Base-by-base conservation (phyloP, 2,329 filamentous ascomycete species). In the Penicillium oxalicum region DNA sequence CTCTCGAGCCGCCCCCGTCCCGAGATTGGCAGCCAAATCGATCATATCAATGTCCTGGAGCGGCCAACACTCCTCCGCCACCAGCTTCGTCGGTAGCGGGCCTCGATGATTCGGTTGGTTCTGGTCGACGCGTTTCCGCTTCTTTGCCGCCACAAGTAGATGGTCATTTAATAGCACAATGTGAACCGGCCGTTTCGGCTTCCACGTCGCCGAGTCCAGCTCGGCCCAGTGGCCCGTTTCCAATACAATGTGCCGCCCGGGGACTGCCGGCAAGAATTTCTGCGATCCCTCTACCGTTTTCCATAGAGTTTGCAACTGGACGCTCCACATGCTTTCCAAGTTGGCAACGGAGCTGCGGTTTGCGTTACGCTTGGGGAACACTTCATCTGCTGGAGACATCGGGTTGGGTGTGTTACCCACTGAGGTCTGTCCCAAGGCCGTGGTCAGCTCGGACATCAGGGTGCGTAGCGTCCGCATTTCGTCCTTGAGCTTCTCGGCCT, bases 211-310 rank as follows among this genome's bases (percentile, higher is more conserved):
- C 55, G 93, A 94, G 70, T 98, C 94, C 52, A 98, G 77, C 72
- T 98, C 91, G 50, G 97, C 87, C 93, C 93, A 98, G 41, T 86
- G 81, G 1, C 88, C 87, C 4, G 90, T 95, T 68, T 97, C 91
- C 67, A 95, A 84, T 2, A 97, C 82, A 40, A 98, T 90, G 66
- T 96, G 94, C 35, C 93, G 84, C n/a, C 91, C 91, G 18, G 87
- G 83, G 18, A 90, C 80, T 47, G 91, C 93, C 11, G 93, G 93
- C 9, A 98, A 75, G 63, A 95, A 98, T 67, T 97, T 97, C 63
- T 98, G 93, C 8, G 91, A 95, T 1, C 91, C 91, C 68, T 97
- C 93, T n/a, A 98, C 88, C 38, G 87, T 88, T 73, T 96, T 97
- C 82, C 93, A 98, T 40, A 98, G 74, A 25, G 89, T 85, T 69